Conservation (phyloP, 139 green algal species). For the Microglena sp. region DNA sequence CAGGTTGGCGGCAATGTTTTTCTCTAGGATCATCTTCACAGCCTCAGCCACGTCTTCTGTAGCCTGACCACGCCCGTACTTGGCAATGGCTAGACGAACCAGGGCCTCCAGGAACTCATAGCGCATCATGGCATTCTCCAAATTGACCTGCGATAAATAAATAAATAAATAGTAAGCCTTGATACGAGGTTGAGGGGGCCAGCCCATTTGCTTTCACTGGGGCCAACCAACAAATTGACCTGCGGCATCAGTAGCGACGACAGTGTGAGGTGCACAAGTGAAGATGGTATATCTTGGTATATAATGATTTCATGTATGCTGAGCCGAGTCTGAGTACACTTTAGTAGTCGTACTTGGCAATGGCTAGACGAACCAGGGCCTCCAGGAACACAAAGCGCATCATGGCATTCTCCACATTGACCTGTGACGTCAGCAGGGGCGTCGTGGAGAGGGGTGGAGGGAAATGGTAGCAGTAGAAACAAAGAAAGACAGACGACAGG, state of each 20-base stretch:
- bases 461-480: too few relatives aligned
- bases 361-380: conserved; percentile 37
- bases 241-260: too few relatives aligned
- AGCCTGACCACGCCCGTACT: conserved; percentile 60
- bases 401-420: conserved; percentile 58
- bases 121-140: conserved; percentile 61
- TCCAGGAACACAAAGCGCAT: conserved; percentile 70
- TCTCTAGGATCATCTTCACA: conserved; percentile 46
- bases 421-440: conserved; percentile 10
- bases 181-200: too few relatives aligned
- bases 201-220: too few relatives aligned
- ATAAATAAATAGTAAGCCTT: too few relatives aligned
- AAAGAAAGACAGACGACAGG: too few relatives aligned
- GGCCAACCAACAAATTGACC: neutral
- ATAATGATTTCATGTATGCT: too few relatives aligned
- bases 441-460: too few relatives aligned
- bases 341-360: too few relatives aligned
- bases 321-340: too few relatives aligned
- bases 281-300: too few relatives aligned
- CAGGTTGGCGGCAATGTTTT: conserved; percentile 47
- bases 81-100: conserved; percentile 54
- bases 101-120: conserved; percentile 66
- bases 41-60: conserved; percentile 46
- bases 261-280: too few relatives aligned
- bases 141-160: conserved; percentile 42